These are phyloP conservation scores for Macadamia tetraphylla DNA, from an alignment of 164 flowering plant genomes.

Conservation along the genomic window DNA sequence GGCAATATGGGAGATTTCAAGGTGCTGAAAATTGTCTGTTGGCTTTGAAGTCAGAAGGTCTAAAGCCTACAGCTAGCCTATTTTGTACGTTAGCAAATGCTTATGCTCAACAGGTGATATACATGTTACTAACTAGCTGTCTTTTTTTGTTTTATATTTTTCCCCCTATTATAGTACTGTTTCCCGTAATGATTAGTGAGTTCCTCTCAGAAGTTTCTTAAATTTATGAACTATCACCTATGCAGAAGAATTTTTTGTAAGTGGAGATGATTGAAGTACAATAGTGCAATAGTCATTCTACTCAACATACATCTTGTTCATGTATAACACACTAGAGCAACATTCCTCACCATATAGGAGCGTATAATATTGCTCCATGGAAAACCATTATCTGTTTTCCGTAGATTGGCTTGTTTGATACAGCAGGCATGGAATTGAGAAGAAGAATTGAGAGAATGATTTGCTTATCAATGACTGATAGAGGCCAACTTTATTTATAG, in stretches of 20 bases:
- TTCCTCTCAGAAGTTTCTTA: too few species aligned
- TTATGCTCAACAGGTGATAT: conserved; percentile 71
- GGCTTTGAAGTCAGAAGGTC: conserved; percentile 58
- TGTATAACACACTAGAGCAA: too few species aligned
- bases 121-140: background rate
- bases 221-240: too few species aligned
- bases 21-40: conserved; percentile 54
- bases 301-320: background rate
- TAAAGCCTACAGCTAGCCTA: conserved; percentile 41
- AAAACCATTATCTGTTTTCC: background rate
- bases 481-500: too few species aligned
- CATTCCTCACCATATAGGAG: background rate
- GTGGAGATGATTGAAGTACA: background rate
- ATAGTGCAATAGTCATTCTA: background rate
- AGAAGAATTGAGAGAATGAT: too few species aligned
- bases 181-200: too few species aligned
- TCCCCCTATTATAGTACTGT: background rate
- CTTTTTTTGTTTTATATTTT: too few species aligned
- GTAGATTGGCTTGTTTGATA: background rate
- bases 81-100: conserved; percentile 77
- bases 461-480: too few species aligned
- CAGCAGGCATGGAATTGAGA: background rate
- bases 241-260: too few species aligned
- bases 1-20: conserved; percentile 69
- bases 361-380: background rate